Conservation (phyloP, 78 protist genomes). For the Paulinella micropora region DNA sequence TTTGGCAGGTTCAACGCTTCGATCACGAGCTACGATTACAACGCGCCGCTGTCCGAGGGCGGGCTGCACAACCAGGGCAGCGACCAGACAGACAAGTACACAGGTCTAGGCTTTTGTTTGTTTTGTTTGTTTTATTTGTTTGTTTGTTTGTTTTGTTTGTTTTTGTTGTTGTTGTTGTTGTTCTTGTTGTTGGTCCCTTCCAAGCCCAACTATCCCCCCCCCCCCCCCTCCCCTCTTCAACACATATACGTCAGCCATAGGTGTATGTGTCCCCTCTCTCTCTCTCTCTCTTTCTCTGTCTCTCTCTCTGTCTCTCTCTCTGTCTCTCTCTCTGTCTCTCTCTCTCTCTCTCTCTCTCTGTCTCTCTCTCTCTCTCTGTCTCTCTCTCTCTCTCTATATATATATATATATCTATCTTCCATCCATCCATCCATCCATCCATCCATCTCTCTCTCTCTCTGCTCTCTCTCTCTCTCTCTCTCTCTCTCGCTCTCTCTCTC, state of each 20-base stretch:
- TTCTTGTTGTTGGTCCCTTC: too few species aligned
- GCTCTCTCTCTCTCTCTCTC: background rate
- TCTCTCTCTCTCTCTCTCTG: background rate
- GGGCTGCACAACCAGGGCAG: constrained; percentile 20
- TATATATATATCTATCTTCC: too few species aligned
- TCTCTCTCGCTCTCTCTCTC: background rate
- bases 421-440: background rate
- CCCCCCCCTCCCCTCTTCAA: too few species aligned
- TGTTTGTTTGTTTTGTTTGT: too few species aligned
- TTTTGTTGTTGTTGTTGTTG: too few species aligned
- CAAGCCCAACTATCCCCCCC: too few species aligned
- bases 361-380: background rate
- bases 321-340: background rate
- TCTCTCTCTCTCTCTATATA: background rate
- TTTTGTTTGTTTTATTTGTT: too few species aligned
- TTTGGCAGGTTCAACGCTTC: too few species aligned
- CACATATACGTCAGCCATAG: background rate
- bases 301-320: background rate
- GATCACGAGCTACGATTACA: constrained; percentile 51
- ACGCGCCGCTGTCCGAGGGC: constrained; percentile 39
- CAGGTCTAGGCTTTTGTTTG: too few species aligned
- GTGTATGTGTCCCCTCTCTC: background rate
- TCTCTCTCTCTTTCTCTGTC: background rate
- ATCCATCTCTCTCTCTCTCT: background rate
- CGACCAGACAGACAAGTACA: background rate